Evolutionary conservation across 257 asterid genomes (phyloP), one percentile per base, ranked within the genome.

Genomic region (Osmanthus fragrans): DNA sequence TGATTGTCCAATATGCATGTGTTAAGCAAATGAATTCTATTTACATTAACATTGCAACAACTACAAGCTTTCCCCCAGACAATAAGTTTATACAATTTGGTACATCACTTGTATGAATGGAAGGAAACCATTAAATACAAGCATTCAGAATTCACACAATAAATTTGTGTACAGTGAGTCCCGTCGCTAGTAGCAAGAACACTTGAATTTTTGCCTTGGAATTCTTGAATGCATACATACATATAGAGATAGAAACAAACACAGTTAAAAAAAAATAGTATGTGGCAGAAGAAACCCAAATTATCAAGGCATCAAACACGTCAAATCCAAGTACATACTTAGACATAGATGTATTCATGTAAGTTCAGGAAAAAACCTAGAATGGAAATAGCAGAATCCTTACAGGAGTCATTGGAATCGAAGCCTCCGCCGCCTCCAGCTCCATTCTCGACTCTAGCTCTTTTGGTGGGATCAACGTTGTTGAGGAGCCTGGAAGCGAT

Each of bases 401-500:
- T 70, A 89, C 96, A 84, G 72, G 82, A 10, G 42, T 87, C 96
- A n/a, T 29, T 73, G 0, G 87, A 65, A 73, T 90, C 94, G 33
- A 60, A 90, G 23, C 91, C 96, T 45, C 82, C 89, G 30, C 88
- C 92, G 42, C 2, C 77, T 32, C 87, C 83, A 12, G 73, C 86
- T 10, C 90, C 97, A 81, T 90, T 89, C 49, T 92, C 96, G 73
- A 89, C 92, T 77, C 92, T 87, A 49, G 94, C 85, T 73, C 91
- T 84, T 76, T 93, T 93, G 34, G 84, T 83, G 21, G 94, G 90
- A 73, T 93, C 99, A 1, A 91, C 85, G 80, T 49, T 85, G 58
- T 77, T 93, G 84, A 92, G 79, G 54, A 96, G 87, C 78, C 96
- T 86, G 23, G 96, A 92, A 16, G 99, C 99, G 63, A 94, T 91